Evolutionary conservation across 106 monocot species (phyloP).

Genomic region (Dioscorea dumetorum): DNA sequence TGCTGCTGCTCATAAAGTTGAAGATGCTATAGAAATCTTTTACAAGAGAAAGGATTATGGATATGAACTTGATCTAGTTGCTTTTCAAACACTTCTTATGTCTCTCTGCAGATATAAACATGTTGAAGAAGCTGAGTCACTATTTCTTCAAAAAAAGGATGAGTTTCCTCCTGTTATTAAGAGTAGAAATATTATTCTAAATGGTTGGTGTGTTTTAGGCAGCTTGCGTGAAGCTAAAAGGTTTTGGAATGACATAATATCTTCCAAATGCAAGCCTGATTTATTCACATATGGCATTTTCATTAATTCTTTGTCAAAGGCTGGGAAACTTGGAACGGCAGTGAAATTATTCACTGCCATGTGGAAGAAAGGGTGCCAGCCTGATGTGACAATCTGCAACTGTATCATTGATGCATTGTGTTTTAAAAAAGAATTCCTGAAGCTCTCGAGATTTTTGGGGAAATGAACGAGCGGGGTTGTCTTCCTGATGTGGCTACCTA

Average conservation of each 20-base stretch:
- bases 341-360: slow-evolving; percentile 61
- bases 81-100: slow-evolving; percentile 64
- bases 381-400: slow-evolving; percentile 72
- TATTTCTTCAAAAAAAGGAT: slow-evolving; percentile 53
- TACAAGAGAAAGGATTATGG: slow-evolving; percentile 77
- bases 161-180: slow-evolving; percentile 71
- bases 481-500: slow-evolving; percentile 67
- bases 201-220: slow-evolving; percentile 87
- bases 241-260: slow-evolving; percentile 83
- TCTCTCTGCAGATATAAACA: slow-evolving; percentile 83
- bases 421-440: slow-evolving; percentile 81
- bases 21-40: slow-evolving; percentile 56
- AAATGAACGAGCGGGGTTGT: slow-evolving; percentile 64
- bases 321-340: slow-evolving; percentile 57
- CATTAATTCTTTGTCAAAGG: slow-evolving; percentile 69
- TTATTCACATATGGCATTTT: slow-evolving; percentile 72
- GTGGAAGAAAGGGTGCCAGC: slow-evolving; percentile 54
- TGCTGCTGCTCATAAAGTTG: slow-evolving; percentile 52
- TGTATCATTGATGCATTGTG: slow-evolving; percentile 77
- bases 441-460: slow-evolving; percentile 69
- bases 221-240: slow-evolving; percentile 62
- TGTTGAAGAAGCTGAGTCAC: slow-evolving; percentile 83
- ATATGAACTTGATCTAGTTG: slow-evolving; percentile 34
- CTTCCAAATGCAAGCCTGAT: slow-evolving; percentile 65
- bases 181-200: slow-evolving; percentile 81